phyloP scores from a whole-genome alignment of 116 monocot genomes.

The Cymodocea nodosa region DNA sequence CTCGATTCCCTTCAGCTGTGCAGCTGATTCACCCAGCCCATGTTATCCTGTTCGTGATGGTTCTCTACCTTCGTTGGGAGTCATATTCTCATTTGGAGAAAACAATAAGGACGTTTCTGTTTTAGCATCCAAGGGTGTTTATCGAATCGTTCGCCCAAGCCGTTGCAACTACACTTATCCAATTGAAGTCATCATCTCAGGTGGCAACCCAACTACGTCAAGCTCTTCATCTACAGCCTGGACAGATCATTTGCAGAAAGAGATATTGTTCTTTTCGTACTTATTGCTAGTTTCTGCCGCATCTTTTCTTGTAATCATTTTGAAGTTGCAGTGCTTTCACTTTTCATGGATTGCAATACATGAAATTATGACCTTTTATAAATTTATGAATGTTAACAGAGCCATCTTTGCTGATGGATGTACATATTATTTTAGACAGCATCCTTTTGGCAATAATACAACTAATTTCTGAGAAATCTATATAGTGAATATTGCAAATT shows the following conservation, averaged over 20 bases:
- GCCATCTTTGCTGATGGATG: too few species aligned
- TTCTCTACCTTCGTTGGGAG: slow-evolving; percentile 51
- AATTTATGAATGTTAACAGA: too few species aligned
- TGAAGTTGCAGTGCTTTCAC: too few species aligned
- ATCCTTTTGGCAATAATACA: too few species aligned
- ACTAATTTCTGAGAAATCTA: too few species aligned
- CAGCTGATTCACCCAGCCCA: slow-evolving; percentile 47
- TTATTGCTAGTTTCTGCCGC: slow-evolving; percentile 8
- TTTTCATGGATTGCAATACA: too few species aligned
- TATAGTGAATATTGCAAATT: too few species aligned
- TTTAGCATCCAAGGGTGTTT: slow-evolving; percentile 60
- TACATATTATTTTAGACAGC: too few species aligned
- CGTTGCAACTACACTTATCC: slow-evolving; percentile 63
- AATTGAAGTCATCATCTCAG: slow-evolving; percentile 24
- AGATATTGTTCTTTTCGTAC: slow-evolving; percentile 3
- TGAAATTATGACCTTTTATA: too few species aligned
- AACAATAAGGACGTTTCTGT: slow-evolving; percentile 65
- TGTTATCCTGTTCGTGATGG: slow-evolving; percentile 39
- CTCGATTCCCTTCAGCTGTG: slow-evolving; percentile 51
- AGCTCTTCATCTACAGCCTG: slow-evolving; percentile 17
- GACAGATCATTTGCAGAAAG: too few species aligned
- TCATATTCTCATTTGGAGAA: slow-evolving; percentile 75
- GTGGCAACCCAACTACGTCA: slow-evolving; percentile 10
- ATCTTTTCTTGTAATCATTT: slow-evolving; percentile 3
- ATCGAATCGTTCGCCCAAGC: slow-evolving; percentile 63